Evolutionary conservation across 148 eudicot species (phyloP).

Genomic region (Rhododendron molle): DNA sequence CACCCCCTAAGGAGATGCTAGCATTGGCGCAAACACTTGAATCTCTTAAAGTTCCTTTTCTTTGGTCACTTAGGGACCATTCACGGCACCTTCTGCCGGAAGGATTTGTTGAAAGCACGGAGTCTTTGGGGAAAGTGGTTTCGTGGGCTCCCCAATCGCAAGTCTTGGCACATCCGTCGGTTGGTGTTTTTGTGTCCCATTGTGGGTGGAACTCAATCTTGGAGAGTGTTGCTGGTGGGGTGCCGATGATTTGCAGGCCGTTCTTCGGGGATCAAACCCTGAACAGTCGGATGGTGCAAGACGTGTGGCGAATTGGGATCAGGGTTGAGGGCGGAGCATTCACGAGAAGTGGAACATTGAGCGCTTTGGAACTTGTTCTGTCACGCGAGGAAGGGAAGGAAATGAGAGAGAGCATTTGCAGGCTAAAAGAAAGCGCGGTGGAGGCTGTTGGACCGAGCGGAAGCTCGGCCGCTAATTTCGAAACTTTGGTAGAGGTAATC

Average conservation of each 20-base stretch:
- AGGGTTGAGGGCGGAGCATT: conserved; percentile 38
- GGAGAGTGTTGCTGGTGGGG: conserved; percentile 54
- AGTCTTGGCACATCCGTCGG: conserved; percentile 32
- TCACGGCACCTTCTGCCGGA: conserved; percentile 27
- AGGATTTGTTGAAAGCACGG: conserved; percentile 33
- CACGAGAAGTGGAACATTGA: conserved; percentile 21
- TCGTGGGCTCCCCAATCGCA: conserved; percentile 72
- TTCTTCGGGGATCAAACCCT: conserved; percentile 56
- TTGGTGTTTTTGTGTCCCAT: conserved; percentile 64
- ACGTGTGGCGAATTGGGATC: conserved; percentile 37
- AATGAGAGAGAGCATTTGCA: conserved; percentile 24
- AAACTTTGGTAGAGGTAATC: conserved; percentile 18
- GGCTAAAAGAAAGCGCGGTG: conserved; percentile 10
- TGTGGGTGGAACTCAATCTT: conserved; percentile 75
- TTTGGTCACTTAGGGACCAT: conserved; percentile 54
- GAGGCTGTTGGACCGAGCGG: conserved; percentile 31
- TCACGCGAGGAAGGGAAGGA: conserved; percentile 11
- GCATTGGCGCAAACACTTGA: conserved; percentile 51
- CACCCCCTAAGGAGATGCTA: conserved; percentile 34
- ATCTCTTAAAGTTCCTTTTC: conserved; percentile 35
- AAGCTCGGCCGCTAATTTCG: conserved; percentile 26
- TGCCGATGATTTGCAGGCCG: conserved; percentile 68
- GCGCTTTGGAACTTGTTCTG: conserved; percentile 27
- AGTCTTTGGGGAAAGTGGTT: conserved; percentile 36
- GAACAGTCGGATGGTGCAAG: conserved; percentile 42